Base-by-base conservation (phyloP, 257 asterid genomes). In the Forsythia viridissima region DNA sequence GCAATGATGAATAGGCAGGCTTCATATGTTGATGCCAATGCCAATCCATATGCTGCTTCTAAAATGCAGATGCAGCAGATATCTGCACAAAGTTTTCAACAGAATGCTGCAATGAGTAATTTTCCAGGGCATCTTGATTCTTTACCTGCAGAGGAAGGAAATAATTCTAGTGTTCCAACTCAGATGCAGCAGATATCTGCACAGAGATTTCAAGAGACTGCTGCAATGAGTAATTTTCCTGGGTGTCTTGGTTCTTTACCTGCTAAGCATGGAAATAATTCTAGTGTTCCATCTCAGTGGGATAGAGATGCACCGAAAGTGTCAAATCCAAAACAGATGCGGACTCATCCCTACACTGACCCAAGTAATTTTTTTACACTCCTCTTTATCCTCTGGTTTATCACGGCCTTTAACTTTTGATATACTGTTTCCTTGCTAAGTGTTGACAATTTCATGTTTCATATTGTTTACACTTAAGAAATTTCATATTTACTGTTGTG, bases 1-100 rank as follows among this genome's bases (percentile, higher is more conserved):
- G 70, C 70, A 34, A 40, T 55, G 70, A 78, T 78, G 77, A 78
- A 71, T 71, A 55, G 81, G 71, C 77, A 57, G 48, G 52, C 71
- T 46, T 55, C 61, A 5, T 78, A 78, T 71, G 48, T 65, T 36
- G 81, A 52, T 78, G 38, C 44, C 16, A 71, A 24, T 55, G 41
- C 81, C 40, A 63, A 55, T 52, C 57, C 65, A 41, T 39, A 71
- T 39, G 55, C 77, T 55, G 68, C 52, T 51, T 16, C 57, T 71
- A 38, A 71, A 18, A 38, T 68, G 75, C 75, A 43, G 70, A 63
- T 63, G 67, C 80, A 63, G 40, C 70, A 76, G 38, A 21, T 66
- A 57, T 36, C 80, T 20, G 42, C 74, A 16, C 67, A 69, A n/a
- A 78, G 77, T 71, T 52, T 78, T 75, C 76, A 77, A 2, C 76